Base-by-base conservation (phyloP, 257 asterid genomes). In the Galeopsis tetrahit region DNA sequence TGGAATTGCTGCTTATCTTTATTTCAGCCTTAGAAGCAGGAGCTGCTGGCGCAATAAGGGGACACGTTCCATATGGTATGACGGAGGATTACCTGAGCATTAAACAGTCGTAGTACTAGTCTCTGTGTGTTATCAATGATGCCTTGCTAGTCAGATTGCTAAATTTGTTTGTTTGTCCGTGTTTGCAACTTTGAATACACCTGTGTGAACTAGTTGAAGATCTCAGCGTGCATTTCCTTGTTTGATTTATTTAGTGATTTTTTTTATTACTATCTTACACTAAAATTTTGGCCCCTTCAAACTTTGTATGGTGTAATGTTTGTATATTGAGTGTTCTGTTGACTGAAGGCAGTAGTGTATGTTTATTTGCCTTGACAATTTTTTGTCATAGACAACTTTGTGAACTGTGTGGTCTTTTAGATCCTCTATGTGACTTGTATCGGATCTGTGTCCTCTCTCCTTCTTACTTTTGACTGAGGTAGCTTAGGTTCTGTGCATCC, bases 31-130 rank as follows among this genome's bases (percentile, higher is more conserved):
- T 78, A 73, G 70, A 82, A 79, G 88, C 88, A 82, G 82, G 89
- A 73, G 88, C 88, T 73, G 96, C 91, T 80, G 90, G 89, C 70
- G 81, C 82, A 43, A 55, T 81, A 77, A 85, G 83, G 83, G 73
- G 42, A 58, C 75, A 32, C 63, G 59, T 68, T 83, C 63, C 75
- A 80, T 86, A 88, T 90, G 93, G 90, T 86, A 86, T 85, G 97
- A 67, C 73, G 71, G 87, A 85, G 91, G 75, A 75, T 73, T 70
- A 76, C 66, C 78, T 59, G 78, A 71, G 79, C 77, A 70, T 82
- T 73, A 36, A 28, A 66, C 68, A 71, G 85, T 58, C 68, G 35
- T 67, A 69, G 69, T 36, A 62, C 40, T 73, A 6, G 56, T 38
- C 10, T 78, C 10, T 52, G 56, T 64, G 40, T 67, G 65, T 59